These are phyloP conservation scores for Physcia stellaris DNA, from an alignment of 495 filamentous ascomycete genomes.

Conservation along the genomic window DNA sequence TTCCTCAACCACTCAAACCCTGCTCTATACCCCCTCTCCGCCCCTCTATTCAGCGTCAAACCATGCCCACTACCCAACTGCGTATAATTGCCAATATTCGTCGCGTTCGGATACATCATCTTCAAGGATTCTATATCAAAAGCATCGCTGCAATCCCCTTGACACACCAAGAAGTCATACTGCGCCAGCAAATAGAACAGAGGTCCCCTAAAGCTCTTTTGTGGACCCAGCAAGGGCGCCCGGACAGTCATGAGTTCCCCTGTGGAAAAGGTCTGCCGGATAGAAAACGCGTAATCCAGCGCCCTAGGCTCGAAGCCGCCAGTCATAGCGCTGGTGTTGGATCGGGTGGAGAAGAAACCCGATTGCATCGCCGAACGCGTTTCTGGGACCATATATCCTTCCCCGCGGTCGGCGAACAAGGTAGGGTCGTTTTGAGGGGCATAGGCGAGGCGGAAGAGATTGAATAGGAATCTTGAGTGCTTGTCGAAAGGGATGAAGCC, in stretches of 20 bases:
- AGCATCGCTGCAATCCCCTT: slow-evolving; percentile 12
- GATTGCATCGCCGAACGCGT: slow-evolving; percentile 11
- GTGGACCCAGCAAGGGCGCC: slow-evolving; percentile 5
- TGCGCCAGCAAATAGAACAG: slow-evolving; percentile 18
- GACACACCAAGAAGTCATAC: slow-evolving; percentile 17
- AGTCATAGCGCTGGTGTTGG: slow-evolving; percentile 5
- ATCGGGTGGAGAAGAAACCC: slow-evolving; percentile 12
- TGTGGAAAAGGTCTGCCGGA: slow-evolving; percentile 17
- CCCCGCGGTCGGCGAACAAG: slow-evolving; percentile 7
- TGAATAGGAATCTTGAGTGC: slow-evolving; percentile 5
- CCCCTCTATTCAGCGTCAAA: slow-evolving; percentile 21
- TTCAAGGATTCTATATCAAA: slow-evolving; percentile 3
- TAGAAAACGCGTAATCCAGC: slow-evolving; percentile 14
- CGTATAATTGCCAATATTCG: slow-evolving; percentile 15
- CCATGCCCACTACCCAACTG: slow-evolving; percentile 24
- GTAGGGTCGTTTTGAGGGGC: slow-evolving; percentile 14
- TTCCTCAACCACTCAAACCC: slow-evolving; percentile 18
- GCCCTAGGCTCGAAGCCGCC: slow-evolving; percentile 13
- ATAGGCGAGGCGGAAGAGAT: slow-evolving; percentile 14
- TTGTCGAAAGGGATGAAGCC: slow-evolving; percentile 14
- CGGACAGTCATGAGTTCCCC: slow-evolving; percentile 15
- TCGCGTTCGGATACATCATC: slow-evolving; percentile 14
- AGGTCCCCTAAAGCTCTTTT: slow-evolving; percentile 15
- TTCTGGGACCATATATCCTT: slow-evolving; percentile 15
- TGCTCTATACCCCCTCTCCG: slow-evolving; percentile 20